Conservation (phyloP, 2,329 filamentous ascomycete species). For the Ophiostoma populinum region DNA sequence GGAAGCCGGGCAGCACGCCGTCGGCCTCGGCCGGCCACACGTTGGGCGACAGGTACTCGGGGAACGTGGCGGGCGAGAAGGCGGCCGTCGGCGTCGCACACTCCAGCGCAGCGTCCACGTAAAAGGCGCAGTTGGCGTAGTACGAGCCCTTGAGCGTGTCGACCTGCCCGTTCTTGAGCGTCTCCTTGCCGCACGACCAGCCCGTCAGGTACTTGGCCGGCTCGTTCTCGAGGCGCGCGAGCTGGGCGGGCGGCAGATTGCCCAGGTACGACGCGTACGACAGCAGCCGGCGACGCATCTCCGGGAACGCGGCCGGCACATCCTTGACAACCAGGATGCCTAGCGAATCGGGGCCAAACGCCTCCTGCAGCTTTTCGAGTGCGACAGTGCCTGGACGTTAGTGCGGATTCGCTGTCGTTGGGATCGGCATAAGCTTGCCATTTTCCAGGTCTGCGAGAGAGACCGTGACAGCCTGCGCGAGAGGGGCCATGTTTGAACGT, state of each 20-base stretch:
- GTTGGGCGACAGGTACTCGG: conserved; percentile 80
- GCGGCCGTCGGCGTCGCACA: conserved; percentile 41
- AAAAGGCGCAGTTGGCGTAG: conserved; percentile 71
- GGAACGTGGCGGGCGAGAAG: conserved; percentile 46
- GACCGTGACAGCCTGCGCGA: conserved; percentile 11
- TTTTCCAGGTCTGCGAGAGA: conserved; percentile 11
- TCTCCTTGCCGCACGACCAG: conserved; percentile 73
- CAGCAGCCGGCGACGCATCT: conserved; percentile 56
- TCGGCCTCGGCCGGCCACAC: conserved; percentile 61
- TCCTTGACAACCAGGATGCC: conserved; percentile 90
- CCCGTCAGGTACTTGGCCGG: conserved; percentile 49
- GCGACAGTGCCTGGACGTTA: conserved; percentile 41
- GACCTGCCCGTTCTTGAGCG: conserved; percentile 57
- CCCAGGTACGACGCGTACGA: conserved; percentile 83
- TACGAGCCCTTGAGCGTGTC: conserved; percentile 72
- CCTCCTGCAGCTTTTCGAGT: conserved; percentile 52
- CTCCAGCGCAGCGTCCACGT: conserved; percentile 44
- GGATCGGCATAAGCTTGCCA: conserved; percentile 2
- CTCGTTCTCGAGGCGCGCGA: conserved; percentile 44
- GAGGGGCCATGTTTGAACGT: conserved; percentile 6
- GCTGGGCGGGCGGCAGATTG: conserved; percentile 52
- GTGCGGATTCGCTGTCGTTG: background rate
- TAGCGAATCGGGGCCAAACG: conserved; percentile 78
- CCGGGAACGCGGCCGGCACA: conserved; percentile 52
- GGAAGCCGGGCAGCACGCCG: conserved; percentile 56